Evolutionary conservation across 345 rosid genomes (phyloP).

Genomic region (Boechera stricta): DNA sequence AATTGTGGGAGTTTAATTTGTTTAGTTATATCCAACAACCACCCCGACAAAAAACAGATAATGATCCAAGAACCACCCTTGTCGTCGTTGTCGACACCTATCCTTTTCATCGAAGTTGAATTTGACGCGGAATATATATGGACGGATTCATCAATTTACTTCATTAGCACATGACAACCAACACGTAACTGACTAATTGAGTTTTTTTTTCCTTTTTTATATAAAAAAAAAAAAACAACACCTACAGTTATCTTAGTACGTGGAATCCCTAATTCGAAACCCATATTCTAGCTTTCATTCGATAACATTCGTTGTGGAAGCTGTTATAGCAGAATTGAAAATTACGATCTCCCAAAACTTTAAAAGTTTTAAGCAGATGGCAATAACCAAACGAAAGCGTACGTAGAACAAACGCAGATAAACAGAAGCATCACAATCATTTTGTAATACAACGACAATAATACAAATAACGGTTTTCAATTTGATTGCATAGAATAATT

Average conservation of each 20-base stretch:
- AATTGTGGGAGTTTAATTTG: no score
- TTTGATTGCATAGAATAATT: not conserved
- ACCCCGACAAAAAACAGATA: not conserved
- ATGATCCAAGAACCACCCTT: not conserved
- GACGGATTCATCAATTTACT: slow-evolving; percentile 10
- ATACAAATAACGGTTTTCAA: not conserved
- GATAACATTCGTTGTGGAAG: no score
- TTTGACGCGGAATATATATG: slow-evolving; percentile 20
- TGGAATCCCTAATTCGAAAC: no score
- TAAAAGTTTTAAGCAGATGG: no score
- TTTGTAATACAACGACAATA: not conserved
- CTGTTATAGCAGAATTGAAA: no score
- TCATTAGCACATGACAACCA: slow-evolving; percentile 4
- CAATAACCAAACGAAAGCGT: no score
- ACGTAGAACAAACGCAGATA: no score
- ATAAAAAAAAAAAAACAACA: not conserved
- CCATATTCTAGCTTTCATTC: no score
- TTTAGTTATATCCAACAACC: slow-evolving; percentile 6
- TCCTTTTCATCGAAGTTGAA: slow-evolving; percentile 9
- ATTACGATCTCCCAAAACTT: no score
- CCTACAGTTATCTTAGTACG: not conserved
- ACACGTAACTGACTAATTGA: not conserved
- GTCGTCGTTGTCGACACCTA: not conserved
- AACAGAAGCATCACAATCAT: not conserved
- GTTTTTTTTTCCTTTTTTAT: not conserved